Percentiles rank a stretch among this genome's conserved stretches.
phyloP scores from a whole-genome alignment of 805 yeast species.

The Wickerhamomyces canadensis region DNA sequence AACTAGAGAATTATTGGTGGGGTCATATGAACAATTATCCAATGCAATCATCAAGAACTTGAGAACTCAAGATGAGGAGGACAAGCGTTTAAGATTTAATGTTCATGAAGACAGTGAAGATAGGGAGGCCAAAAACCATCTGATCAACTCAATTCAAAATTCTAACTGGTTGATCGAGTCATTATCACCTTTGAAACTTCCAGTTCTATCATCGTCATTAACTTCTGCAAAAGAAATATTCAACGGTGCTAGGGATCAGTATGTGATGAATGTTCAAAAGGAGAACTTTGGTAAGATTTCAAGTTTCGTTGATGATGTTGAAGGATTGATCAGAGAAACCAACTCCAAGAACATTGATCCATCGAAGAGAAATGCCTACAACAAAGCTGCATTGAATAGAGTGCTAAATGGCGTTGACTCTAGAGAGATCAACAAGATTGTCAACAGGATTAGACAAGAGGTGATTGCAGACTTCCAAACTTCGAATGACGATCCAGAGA shows the following conservation, averaged over 20 bases:
- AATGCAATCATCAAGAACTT: slow-evolving; percentile 27
- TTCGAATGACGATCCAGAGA: slow-evolving; percentile 25
- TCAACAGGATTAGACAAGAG: slow-evolving; percentile 48
- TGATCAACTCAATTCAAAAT: slow-evolving; percentile 47
- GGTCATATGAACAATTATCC: slow-evolving; percentile 26
- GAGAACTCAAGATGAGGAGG: slow-evolving; percentile 23
- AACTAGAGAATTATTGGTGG: slow-evolving; percentile 22
- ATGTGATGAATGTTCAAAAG: slow-evolving; percentile 41
- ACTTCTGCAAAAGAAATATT: slow-evolving; percentile 23
- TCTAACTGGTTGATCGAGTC: slow-evolving; percentile 46
- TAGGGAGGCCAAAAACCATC: slow-evolving; percentile 34
- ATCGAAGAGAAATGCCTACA: slow-evolving; percentile 58
- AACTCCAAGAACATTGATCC: slow-evolving; percentile 33
- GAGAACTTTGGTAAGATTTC: slow-evolving; percentile 63
- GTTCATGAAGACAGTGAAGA: slow-evolving; percentile 15
- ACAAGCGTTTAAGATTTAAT: slow-evolving; percentile 8
- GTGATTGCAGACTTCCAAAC: slow-evolving; percentile 48
- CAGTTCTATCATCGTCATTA: slow-evolving; percentile 8
- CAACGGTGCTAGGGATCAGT: slow-evolving; percentile 31
- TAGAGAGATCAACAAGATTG: slow-evolving; percentile 49
- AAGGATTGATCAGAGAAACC: slow-evolving; percentile 37
- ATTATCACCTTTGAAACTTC: slow-evolving; percentile 22
- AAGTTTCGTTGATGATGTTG: slow-evolving; percentile 60
- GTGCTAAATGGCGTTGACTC: slow-evolving; percentile 52
- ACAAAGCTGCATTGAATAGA: slow-evolving; percentile 50